Percentiles rank a stretch among this genome's conserved stretches.
Conservation (phyloP, 1,284 basidiomycete species). For the Microbotryum lychnidis-dioicae region DNA sequence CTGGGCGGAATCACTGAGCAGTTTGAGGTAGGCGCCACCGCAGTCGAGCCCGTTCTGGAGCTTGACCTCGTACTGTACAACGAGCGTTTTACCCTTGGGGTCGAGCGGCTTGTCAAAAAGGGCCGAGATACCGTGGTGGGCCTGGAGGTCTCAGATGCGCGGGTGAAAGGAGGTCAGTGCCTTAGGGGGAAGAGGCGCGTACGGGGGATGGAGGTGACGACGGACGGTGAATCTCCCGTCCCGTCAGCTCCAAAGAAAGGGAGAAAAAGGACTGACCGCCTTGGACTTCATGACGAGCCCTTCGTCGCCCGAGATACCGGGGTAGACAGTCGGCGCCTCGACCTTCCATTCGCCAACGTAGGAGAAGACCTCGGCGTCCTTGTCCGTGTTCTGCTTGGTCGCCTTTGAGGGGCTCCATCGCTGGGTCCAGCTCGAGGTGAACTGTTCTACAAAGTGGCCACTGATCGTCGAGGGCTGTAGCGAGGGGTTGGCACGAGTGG, state of each 20-base stretch:
- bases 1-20: constrained; percentile 53
- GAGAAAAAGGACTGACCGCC: constrained; percentile 43
- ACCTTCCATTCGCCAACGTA: constrained; percentile 97
- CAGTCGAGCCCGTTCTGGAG: constrained; percentile 99
- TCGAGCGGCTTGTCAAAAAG: constrained; percentile 71
- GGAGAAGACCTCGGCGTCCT: constrained; percentile 64
- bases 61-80: constrained; percentile 98
- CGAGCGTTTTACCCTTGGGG: constrained; percentile 79
- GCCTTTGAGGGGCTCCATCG: constrained; percentile 96
- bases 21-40: constrained; percentile 97
- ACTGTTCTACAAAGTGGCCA: constrained; percentile 96
- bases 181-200: too few relatives aligned
- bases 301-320: constrained; percentile 42
- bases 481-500: not conserved
- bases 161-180: too few relatives aligned
- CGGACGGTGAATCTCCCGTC: too few relatives aligned
- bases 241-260: too few relatives aligned
- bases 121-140: constrained; percentile 95
- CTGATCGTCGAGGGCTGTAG: constrained; percentile 67
- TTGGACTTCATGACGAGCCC: constrained; percentile 55
- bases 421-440: constrained; percentile 78
- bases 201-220: too few relatives aligned
- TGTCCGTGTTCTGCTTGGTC: constrained; percentile 91
- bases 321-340: constrained; percentile 72
- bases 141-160: constrained; percentile 32